phyloP scores from a whole-genome alignment of 306 rosid genomes.

The Betula pendula region DNA sequence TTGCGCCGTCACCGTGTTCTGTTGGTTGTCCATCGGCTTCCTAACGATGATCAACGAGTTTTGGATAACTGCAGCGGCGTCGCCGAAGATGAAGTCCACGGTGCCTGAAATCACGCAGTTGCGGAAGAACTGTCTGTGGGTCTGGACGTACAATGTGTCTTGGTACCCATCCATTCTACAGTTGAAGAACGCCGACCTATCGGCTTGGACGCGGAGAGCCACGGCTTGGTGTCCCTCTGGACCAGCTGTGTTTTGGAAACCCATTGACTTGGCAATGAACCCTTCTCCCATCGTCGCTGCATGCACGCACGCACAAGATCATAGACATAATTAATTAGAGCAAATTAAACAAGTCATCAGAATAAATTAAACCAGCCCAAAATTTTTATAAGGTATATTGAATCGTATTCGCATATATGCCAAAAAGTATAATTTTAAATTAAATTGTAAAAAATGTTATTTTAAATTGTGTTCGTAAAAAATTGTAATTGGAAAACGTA shows the following conservation, averaged over 20 bases:
- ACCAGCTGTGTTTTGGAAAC: constrained; percentile 70
- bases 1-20: constrained; percentile 56
- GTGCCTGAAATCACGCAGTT: constrained; percentile 81
- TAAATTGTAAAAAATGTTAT: no score
- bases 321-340: no score
- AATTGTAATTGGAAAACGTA: no score
- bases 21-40: constrained; percentile 40
- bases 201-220: constrained; percentile 67
- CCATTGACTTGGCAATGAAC: constrained; percentile 55
- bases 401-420: no score
- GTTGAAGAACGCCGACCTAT: constrained; percentile 48
- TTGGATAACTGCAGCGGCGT: constrained; percentile 47
- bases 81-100: constrained; percentile 75
- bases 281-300: constrained; percentile 44
- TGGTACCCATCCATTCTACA: constrained; percentile 63
- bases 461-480: no score
- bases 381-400: background rate
- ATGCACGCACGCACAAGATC: no score
- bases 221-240: constrained; percentile 70
- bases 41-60: constrained; percentile 52
- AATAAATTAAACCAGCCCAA: no score
- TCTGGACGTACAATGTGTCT: constrained; percentile 64
- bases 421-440: no score
- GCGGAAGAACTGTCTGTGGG: constrained; percentile 67
- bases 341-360: background rate